Evolutionary conservation across 495 filamentous ascomycete genomes (phyloP), one percentile per base, ranked within the genome.

Genomic region (Monascus purpureus): DNA sequence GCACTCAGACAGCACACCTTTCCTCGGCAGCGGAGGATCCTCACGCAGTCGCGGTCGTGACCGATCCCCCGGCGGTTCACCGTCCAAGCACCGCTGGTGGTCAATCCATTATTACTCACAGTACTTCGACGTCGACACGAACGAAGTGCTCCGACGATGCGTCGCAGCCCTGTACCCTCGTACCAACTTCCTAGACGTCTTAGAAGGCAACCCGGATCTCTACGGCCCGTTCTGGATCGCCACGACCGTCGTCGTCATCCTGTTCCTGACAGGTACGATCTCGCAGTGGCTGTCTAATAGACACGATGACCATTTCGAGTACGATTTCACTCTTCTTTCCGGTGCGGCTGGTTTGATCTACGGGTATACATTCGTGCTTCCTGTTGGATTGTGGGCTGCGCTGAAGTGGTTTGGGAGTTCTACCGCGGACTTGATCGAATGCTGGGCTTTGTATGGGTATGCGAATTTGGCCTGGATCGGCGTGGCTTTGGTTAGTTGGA

Each of bases 161-260:
- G 68, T 73, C 48, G 79, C 84, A 0, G 75, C 87, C 14, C 59
- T 96, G 16, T 93, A 80, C 57, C 90, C 92, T 18, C 74, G 83
- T 31, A 75, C 75, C 29, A 94, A 93, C 63, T 97, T 97, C 57
- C 74, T 97, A 36, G 90, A 97, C 46, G 80, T 95, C 20, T 67
- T 95, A 4, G 90, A 95, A 44, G 90, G 86, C n/a, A 94, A 95
- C 50, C 84, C 90, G 13, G 90, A 97, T 50, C 67, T 97, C 33
- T 97, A 97, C 63, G 78, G 77, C 1, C 90, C 90, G 3, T 80
- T 96, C 54, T 97, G 90, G 90, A 94, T 97, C 59, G 92, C 92
- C 8, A 96, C 90, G 1, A 95, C 90, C 2, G 92, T 97, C 12
- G 78, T 97, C 14, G 68, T 97, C 41, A 95, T 96, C 29, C 63